phyloP scores from a whole-genome alignment of 2,329 filamentous ascomycete genomes.

The Penicillium concentricum region DNA sequence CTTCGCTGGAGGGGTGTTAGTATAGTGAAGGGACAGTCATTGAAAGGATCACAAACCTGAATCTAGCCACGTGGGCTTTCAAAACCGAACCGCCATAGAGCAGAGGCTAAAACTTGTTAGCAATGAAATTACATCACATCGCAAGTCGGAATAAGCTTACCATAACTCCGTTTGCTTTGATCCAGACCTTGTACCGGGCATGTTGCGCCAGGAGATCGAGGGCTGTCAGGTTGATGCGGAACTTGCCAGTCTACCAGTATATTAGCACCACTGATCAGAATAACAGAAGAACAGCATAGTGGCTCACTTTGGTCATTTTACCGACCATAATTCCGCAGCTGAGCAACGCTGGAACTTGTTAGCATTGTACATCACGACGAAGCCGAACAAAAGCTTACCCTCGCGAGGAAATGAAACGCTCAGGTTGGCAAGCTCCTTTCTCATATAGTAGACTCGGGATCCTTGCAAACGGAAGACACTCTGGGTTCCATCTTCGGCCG shows the following conservation, averaged over 20 bases:
- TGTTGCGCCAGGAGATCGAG: slow-evolving; percentile 86
- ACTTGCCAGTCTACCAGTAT: slow-evolving; percentile 72
- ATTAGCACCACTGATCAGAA: neutral
- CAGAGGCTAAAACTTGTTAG: neutral
- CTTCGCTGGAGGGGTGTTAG: slow-evolving; percentile 83
- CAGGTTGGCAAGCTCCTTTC: slow-evolving; percentile 84
- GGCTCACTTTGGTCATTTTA: neutral
- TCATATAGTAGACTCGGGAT: slow-evolving; percentile 86
- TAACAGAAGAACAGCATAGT: no score
- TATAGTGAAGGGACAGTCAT: neutral
- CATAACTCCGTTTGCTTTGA: slow-evolving; percentile 86
- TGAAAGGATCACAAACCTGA: no score
- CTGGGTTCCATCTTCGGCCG: slow-evolving; percentile 60
- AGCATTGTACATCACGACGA: no score
- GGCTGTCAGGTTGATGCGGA: slow-evolving; percentile 89
- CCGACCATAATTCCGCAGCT: slow-evolving; percentile 74
- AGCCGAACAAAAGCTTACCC: no score
- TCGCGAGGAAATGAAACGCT: slow-evolving; percentile 81
- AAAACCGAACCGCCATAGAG: slow-evolving; percentile 1
- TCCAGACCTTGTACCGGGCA: slow-evolving; percentile 95
- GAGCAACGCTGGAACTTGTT: slow-evolving; percentile 41
- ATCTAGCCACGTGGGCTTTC: neutral
- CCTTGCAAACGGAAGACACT: slow-evolving; percentile 78
- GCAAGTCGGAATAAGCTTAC: slow-evolving; percentile 45
- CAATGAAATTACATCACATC: neutral